Base-by-base conservation (phyloP, 768 basidiomycete genomes). In the Rhodotorula diobovata region DNA sequence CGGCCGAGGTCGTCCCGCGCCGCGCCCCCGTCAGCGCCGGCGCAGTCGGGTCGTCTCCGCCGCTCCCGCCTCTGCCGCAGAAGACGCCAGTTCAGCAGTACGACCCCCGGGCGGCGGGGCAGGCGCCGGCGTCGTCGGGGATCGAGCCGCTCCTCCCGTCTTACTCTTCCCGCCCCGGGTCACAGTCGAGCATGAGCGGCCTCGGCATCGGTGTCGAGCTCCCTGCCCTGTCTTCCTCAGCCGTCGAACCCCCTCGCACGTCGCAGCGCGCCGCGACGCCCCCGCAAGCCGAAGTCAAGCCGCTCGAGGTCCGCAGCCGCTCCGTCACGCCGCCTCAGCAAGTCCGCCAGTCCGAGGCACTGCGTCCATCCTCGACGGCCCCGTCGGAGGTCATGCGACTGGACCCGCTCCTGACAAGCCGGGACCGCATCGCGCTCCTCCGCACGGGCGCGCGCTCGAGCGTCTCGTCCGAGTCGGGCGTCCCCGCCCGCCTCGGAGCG, bases 31-130 rank as follows among this genome's bases (percentile, higher is more conserved):
- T 62, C n/a, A 59, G 68, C 45, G 43, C 53, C n/a, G 61, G 55
- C 54, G 70, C 54, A 12, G 61, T 71, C 48, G 70, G 70, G 9
- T 58, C 64, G 23, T 66, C 64, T 1, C 70, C 70, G 28, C 70
- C 70, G 4, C 64, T 71, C 4, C 70, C 70, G 15, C 59, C 70
- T 0, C 39, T 71, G 9, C 70, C 68, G 0, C 41, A 53, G 8
- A 35, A 56, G 9, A 32, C 23, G 6, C 45, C 53, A 30, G 18
- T 45, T 25, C 43, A 56, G n/a, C 39, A 39, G 16, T 14, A 32
- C 20, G 63, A 64, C 43, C 32, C 63, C 7, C 39, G 54, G n/a
- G n/a, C n/a, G n/a, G n/a, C n/a, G n/a, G n/a, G n/a, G n/a, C n/a
- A n/a, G n/a, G n/a, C n/a, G n/a, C n/a, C n/a, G n/a, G n/a, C n/a